A percentile compares a stretch with the other conserved stretches of the same genome.
phyloP scores from a whole-genome alignment of 2,329 filamentous ascomycete species.

The Pseudocercospora fuligena region DNA sequence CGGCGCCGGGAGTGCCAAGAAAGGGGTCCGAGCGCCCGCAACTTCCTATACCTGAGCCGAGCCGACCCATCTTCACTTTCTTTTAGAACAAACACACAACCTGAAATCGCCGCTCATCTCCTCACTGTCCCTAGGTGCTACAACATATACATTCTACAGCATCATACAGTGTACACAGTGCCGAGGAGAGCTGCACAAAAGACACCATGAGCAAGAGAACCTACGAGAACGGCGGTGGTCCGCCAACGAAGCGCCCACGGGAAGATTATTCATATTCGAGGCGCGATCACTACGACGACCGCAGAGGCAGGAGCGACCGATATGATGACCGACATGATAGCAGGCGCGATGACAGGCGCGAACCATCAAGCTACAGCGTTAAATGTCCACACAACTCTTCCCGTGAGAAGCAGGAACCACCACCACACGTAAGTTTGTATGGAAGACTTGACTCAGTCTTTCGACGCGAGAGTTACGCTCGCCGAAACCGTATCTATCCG shows the following conservation, averaged over 20 bases:
- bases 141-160: constrained; percentile 1
- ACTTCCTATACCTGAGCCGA: neutral
- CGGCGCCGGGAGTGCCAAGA: constrained; percentile 1
- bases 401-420: neutral
- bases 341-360: neutral
- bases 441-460: neutral
- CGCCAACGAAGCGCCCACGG: constrained; percentile 17
- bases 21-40: neutral
- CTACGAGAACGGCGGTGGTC: constrained; percentile 17
- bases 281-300: constrained; percentile 3
- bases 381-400: neutral
- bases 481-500: neutral
- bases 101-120: constrained; percentile 36
- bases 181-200: constrained; percentile 40
- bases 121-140: constrained; percentile 34
- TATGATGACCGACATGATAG: neutral
- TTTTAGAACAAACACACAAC: neutral
- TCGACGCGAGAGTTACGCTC: neutral
- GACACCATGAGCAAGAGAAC: constrained; percentile 29
- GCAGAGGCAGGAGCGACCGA: neutral
- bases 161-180: constrained; percentile 27
- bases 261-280: constrained; percentile 14
- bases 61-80: constrained; percentile 1
- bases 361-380: neutral
- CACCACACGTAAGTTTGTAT: neutral